Conservation (phyloP, 352 stramenopile genomes). For the Phytophthora pinifolia region DNA sequence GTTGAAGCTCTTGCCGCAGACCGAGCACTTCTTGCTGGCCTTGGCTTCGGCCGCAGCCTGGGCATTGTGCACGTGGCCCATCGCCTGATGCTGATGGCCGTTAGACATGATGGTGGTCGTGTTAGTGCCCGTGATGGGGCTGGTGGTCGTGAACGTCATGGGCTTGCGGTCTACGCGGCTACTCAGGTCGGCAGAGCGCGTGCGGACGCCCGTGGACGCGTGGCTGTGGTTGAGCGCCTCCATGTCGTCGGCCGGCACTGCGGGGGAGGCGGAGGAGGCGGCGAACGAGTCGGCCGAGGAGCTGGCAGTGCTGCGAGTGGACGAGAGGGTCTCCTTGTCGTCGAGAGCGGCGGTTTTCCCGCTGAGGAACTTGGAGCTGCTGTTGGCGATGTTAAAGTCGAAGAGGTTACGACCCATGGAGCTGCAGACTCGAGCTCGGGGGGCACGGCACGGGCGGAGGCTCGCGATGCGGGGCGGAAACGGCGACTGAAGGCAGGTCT, state of each 20-base stretch:
- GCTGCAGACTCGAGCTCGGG: neutral
- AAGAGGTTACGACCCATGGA: constrained; percentile 43
- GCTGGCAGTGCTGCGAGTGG: constrained; percentile 32
- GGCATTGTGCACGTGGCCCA: constrained; percentile 14
- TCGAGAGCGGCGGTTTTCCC: constrained; percentile 16
- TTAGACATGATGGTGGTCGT: constrained; percentile 33
- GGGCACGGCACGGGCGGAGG: neutral
- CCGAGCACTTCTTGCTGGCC: constrained; percentile 63
- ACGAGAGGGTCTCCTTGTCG: constrained; percentile 21
- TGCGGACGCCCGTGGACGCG: constrained; percentile 12
- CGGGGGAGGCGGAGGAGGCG: neutral
- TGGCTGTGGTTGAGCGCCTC: constrained; percentile 28
- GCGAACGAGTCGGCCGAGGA: constrained; percentile 28
- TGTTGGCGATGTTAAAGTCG: constrained; percentile 42
- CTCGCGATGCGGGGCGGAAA: constrained; percentile 10
- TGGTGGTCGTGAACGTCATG: constrained; percentile 40
- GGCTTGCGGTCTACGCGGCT: constrained; percentile 27
- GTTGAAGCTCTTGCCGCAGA: constrained; percentile 86
- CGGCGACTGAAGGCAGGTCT: constrained; percentile 5
- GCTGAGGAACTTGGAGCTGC: constrained; percentile 39
- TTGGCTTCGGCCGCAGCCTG: constrained; percentile 19
- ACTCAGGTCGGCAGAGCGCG: constrained; percentile 24
- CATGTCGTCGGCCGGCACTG: constrained; percentile 16
- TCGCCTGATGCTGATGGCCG: constrained; percentile 15
- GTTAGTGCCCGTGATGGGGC: constrained; percentile 30